These are phyloP conservation scores for Xylaria acuta DNA, from an alignment of 495 filamentous ascomycete genomes.

Conservation along the genomic window DNA sequence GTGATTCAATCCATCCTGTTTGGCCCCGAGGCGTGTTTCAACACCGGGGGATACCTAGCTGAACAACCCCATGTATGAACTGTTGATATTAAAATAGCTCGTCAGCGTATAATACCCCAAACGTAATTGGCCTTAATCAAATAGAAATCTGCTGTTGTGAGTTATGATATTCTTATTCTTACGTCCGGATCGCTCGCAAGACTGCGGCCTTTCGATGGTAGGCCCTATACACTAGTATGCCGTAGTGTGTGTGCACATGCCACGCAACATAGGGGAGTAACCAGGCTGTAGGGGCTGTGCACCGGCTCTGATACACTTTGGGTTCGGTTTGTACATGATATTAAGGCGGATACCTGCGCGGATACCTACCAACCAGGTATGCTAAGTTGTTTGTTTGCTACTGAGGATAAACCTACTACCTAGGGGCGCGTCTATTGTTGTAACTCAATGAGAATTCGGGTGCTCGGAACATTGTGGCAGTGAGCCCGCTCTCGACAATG, in stretches of 20 bases:
- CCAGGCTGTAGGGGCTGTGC: constrained; percentile 5
- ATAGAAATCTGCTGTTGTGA: not conserved
- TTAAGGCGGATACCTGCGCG: too few species aligned
- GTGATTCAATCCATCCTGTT: constrained; percentile 12
- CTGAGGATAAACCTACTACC: not conserved
- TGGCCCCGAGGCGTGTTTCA: constrained; percentile 15
- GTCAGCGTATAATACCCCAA: not conserved
- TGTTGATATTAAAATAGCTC: not conserved
- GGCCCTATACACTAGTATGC: not conserved
- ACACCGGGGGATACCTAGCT: not conserved
- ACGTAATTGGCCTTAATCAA: not conserved
- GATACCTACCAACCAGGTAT: too few species aligned
- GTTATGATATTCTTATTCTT: not conserved
- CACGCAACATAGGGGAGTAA: not conserved
- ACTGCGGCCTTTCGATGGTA: not conserved
- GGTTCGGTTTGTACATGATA: not conserved
- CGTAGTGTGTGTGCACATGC: not conserved
- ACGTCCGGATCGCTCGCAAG: not conserved
- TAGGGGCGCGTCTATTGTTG: not conserved
- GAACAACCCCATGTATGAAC: not conserved
- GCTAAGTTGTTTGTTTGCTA: not conserved
- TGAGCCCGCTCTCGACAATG: not conserved
- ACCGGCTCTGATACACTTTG: not conserved
- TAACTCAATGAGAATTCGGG: not conserved
- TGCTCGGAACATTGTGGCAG: not conserved